phyloP scores from a whole-genome alignment of 257 asterid species.

The Nicotiana knightiana region DNA sequence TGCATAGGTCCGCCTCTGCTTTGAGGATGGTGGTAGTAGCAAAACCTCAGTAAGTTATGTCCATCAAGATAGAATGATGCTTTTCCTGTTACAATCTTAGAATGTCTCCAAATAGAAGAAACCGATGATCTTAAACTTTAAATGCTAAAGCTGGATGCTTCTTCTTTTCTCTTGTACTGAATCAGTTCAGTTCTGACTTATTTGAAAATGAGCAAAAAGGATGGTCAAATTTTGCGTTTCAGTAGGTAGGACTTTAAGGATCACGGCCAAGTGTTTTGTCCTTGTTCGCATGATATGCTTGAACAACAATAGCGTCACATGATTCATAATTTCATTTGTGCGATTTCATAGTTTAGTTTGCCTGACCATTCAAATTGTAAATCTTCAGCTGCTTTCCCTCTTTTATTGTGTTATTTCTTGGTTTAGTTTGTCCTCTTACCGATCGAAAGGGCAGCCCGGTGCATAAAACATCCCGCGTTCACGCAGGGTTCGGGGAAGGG shows the following conservation, averaged over 20 bases:
- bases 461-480: no score
- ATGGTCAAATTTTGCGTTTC: background rate
- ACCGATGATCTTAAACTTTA: no score
- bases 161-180: background rate
- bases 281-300: background rate
- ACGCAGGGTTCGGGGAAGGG: no score
- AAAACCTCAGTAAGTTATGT: no score
- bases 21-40: no score
- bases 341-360: background rate
- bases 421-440: background rate
- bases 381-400: no score
- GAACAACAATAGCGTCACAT: background rate
- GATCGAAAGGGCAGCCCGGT: no score
- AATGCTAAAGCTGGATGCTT: background rate
- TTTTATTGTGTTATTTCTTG: background rate
- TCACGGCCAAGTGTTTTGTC: background rate
- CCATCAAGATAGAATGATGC: no score
- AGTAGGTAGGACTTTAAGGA: background rate
- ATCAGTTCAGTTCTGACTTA: background rate
- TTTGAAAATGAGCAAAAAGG: background rate
- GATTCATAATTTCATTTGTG: background rate
- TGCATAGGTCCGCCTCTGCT: no score
- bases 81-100: no score
- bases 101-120: no score
- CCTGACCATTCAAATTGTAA: background rate